Conservation (phyloP, 192 early-diverging fungal genomes). For the Coemansia sp. region DNA sequence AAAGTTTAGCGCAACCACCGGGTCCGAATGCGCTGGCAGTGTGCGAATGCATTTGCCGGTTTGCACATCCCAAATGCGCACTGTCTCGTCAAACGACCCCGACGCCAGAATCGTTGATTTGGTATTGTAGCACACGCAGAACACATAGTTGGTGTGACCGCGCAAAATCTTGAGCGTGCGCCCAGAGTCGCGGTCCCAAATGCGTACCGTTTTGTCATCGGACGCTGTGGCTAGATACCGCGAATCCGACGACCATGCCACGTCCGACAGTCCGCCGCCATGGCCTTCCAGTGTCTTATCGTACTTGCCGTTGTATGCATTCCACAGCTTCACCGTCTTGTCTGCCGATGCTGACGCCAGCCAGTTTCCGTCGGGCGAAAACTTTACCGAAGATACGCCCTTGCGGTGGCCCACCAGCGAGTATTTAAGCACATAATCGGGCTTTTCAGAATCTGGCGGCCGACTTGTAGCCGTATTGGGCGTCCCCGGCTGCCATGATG, state of each 20-base stretch:
- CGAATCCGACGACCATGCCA: slow-evolving; percentile 95
- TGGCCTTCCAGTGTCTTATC: slow-evolving; percentile 88
- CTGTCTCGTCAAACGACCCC: slow-evolving; percentile 96
- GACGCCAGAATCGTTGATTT: slow-evolving; percentile 91
- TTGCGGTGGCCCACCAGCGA: slow-evolving; percentile 93
- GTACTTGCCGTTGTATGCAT: slow-evolving; percentile 81
- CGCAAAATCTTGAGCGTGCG: slow-evolving; percentile 72
- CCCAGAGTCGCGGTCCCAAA: slow-evolving; percentile 83
- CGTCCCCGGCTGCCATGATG: slow-evolving; percentile 10
- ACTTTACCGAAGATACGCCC: slow-evolving; percentile 93
- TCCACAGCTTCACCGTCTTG: slow-evolving; percentile 93
- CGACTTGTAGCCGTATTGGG: slow-evolving; percentile 14
- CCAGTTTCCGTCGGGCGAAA: slow-evolving; percentile 97
- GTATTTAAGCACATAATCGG: slow-evolving; percentile 84
- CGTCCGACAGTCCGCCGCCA: slow-evolving; percentile 88
- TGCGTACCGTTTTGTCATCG: slow-evolving; percentile 93
- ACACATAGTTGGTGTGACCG: slow-evolving; percentile 97
- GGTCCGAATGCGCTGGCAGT: slow-evolving; percentile 93
- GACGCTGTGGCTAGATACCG: slow-evolving; percentile 82
- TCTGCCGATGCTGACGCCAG: slow-evolving; percentile 88
- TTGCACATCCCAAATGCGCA: slow-evolving; percentile 94
- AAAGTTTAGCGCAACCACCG: slow-evolving; percentile 93
- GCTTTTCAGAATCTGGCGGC: slow-evolving; percentile 46
- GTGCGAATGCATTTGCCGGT: slow-evolving; percentile 90
- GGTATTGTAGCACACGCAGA: slow-evolving; percentile 97